Percentiles rank a stretch among this genome's conserved stretches.
These are phyloP conservation scores for Cutaneotrichosporon sp. DNA, from an alignment of 1,284 basidiomycete genomes.

Conservation along the genomic window DNA sequence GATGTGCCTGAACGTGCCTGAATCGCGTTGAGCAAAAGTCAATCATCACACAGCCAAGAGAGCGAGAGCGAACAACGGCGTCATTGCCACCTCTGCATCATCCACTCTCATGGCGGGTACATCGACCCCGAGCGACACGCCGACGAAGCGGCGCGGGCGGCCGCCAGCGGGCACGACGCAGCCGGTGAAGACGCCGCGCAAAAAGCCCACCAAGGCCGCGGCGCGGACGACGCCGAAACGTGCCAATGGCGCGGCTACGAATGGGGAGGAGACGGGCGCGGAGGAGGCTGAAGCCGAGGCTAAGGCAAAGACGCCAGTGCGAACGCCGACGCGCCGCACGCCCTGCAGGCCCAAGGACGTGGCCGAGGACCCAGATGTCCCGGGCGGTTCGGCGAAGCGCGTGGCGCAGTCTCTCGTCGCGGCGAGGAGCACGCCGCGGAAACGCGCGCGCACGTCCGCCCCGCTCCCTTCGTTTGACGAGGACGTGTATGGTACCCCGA, in stretches of 20 bases:
- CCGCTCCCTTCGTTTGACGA: conserved; percentile 14
- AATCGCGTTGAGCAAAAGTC: background rate
- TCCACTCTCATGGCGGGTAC: background rate
- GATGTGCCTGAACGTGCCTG: background rate
- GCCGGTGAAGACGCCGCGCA: background rate
- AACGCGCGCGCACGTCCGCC: background rate
- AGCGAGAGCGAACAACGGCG: too few species aligned
- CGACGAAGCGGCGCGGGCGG: background rate
- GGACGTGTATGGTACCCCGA: conserved; percentile 14
- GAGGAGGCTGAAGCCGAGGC: background rate
- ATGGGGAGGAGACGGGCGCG: background rate
- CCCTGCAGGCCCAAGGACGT: background rate
- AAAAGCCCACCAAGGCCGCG: background rate
- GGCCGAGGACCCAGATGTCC: background rate
- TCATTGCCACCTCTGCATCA: background rate
- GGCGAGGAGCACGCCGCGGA: background rate
- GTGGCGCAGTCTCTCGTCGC: conserved; percentile 8
- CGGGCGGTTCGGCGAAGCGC: conserved; percentile 2
- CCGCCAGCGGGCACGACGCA: background rate
- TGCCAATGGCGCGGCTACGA: background rate
- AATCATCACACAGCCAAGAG: background rate
- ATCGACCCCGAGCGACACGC: background rate
- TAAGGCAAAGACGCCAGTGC: background rate
- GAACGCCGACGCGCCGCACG: background rate
- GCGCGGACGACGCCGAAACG: background rate